Evolutionary conservation across 2,329 filamentous ascomycete species (phyloP), one percentile per base, ranked within the genome.

Genomic region (Colletotrichum trifolii): DNA sequence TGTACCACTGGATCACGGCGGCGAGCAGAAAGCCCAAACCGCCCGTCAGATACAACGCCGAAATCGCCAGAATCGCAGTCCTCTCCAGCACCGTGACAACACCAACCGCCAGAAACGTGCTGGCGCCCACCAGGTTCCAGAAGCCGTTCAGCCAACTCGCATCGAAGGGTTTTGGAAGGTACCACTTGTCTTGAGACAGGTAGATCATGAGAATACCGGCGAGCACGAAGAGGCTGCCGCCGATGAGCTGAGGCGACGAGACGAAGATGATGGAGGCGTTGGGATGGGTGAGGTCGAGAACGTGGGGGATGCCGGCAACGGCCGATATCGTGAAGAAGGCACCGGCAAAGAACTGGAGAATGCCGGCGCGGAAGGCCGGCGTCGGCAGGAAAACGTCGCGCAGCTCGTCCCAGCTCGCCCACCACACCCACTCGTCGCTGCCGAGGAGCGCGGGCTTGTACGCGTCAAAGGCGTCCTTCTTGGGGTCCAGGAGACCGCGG

Each of bases 71-170:
- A 4, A 53, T 48, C 11, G 53, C 63, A 8, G 10, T 39, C 36
- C 53, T 63, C 9, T 11, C 25, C 8, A 66, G 40, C 6, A 63
- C 53, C 3, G 47, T 63, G 1, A 66, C 58, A 12, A 66, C 47
- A 15, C 63, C 63, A 2, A 63, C 53, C 9, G 63, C 58, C 12
- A 66, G 4, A 12, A 66, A 63, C 2, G 58, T 36, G 17, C 58
- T 47, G 5, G 63, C 63, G 53, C 63, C 63, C 13, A 63, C 58
- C 35, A 66, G 12, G 7, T 66, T 66, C 63, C 63, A 66, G 36
- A 66, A 45, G 10, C 63, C 63, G 35, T 66, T 66, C 4, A 63
- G 63, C 63, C 63, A 66, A 9, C 63, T 66, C 1, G 63, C 63
- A 13, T 66, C 63, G 33, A 66, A n/a, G 9, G 53, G 1, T 12